Evolutionary conservation across 2,329 filamentous ascomycete species (phyloP).

Genomic region (Penicillium sp.): DNA sequence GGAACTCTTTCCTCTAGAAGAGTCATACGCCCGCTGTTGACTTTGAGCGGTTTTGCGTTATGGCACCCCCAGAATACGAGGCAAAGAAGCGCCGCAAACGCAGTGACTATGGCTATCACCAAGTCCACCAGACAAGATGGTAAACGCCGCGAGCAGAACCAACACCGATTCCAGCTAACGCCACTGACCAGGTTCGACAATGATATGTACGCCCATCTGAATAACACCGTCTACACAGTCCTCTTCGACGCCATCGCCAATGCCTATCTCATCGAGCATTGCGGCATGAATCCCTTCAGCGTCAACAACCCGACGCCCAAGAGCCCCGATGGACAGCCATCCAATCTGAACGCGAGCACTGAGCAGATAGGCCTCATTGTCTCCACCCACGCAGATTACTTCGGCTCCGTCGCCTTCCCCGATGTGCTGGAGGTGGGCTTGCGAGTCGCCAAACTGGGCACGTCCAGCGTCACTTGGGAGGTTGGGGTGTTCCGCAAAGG

Average conservation of each 20-base stretch:
- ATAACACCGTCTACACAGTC: conserved; percentile 83
- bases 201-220: conserved; percentile 93
- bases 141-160: conserved; percentile 37
- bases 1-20: too few relatives aligned
- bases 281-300: conserved; percentile 68
- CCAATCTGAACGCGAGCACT: conserved; percentile 30
- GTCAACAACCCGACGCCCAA: conserved; percentile 35
- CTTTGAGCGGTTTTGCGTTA: too few relatives aligned
- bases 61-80: conserved; percentile 32
- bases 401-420: conserved; percentile 77
- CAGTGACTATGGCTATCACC: conserved; percentile 70
- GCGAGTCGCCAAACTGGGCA: conserved; percentile 78
- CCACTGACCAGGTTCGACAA: conserved; percentile 66
- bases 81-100: conserved; percentile 61
- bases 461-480: conserved; percentile 85
- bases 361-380: conserved; percentile 79
- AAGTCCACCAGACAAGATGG: conserved; percentile 88
- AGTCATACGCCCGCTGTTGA: too few relatives aligned
- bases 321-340: conserved; percentile 6
- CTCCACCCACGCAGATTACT: conserved; percentile 81
- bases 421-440: conserved; percentile 76
- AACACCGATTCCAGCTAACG: neutral
- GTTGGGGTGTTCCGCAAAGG: conserved; percentile 79
- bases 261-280: conserved; percentile 77
- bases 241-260: conserved; percentile 91